Evolutionary conservation across 2,329 filamentous ascomycete species (phyloP), one percentile per base, ranked within the genome.

Genomic region (Pleoardoris graminearum): DNA sequence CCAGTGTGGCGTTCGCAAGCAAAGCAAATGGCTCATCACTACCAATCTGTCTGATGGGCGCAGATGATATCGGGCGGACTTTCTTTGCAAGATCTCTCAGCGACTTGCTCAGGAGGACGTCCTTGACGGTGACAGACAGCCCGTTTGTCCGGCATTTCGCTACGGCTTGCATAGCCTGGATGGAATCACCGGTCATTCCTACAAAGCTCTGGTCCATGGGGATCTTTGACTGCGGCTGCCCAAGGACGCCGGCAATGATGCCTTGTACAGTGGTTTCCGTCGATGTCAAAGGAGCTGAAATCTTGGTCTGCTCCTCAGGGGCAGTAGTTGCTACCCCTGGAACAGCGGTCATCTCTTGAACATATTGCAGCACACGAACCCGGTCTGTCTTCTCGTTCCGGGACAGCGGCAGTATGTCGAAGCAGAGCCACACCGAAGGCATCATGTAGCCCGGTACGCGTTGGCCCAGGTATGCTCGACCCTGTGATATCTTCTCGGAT

Each of bases 371-470:
- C 30, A 12, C 54, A 45, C 68, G 68, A n/a, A n/a, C n/a, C 16
- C 76, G 71, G 47, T 79, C 74, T 7, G 75, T 65, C 52, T 79
- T 79, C 3, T 69, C 76, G 3, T 76, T 77, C 2, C 68, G 72
- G 2, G 72, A 72, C 55, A 75, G 68, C 0, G 75, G 76, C 53
- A 79, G 68, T 37, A 61, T 68, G 6, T 63, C 67, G 7, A 78
- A 55, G 0, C 75, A 75, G 50, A 79, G 72, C 53, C 75, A 77
- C 7, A 75, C 62, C 4, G 72, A 68, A 5, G 77, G 77, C 33
- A 78, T 72, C 67, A 78, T 76, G 56, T 75, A 74, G 14, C 68
- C 76, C 75, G 2, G 78, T 54, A n/a, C 56, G 12, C 10, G 30
- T 10, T 32, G 11, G 11, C n/a, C 30, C 4, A 32, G 30, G 11